Conservation (phyloP, 768 basidiomycete genomes). For the Russula vinacea region DNA sequence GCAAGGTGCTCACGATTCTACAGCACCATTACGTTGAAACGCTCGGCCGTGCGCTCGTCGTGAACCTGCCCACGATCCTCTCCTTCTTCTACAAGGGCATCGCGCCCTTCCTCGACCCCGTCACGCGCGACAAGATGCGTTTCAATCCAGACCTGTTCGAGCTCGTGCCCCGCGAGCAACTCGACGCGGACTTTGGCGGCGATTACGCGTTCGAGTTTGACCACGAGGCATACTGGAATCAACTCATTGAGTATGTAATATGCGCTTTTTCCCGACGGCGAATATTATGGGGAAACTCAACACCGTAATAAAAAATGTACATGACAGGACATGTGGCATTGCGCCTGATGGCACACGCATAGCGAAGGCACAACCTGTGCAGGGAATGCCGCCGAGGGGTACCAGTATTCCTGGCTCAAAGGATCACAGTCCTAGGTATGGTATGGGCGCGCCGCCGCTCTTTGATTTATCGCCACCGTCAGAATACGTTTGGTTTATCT, state of each 20-base stretch:
- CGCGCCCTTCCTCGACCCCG: slow-evolving; percentile 81
- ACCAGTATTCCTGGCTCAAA: slow-evolving; percentile 3
- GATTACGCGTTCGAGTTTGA: slow-evolving; percentile 72
- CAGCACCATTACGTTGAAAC: slow-evolving; percentile 90
- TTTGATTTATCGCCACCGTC: background rate
- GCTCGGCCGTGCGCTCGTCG: slow-evolving; percentile 77
- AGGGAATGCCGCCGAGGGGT: background rate
- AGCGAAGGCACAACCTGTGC: background rate
- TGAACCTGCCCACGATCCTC: slow-evolving; percentile 73
- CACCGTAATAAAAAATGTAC: background rate
- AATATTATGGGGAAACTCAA: background rate
- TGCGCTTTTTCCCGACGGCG: background rate
- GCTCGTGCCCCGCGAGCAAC: slow-evolving; percentile 68
- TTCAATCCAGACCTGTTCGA: slow-evolving; percentile 83
- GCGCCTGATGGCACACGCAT: slow-evolving; percentile 37
- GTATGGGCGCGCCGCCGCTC: background rate
- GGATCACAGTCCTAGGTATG: slow-evolving; percentile 19
- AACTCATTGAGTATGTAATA: slow-evolving; percentile 58
- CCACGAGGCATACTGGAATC: slow-evolving; percentile 71
- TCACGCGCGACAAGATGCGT: slow-evolving; percentile 89
- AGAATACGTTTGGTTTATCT: background rate
- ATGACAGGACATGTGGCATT: slow-evolving; percentile 34
- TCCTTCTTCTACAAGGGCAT: slow-evolving; percentile 82
- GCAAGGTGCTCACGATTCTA: slow-evolving; percentile 74
- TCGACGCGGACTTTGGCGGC: slow-evolving; percentile 83